Conservation (phyloP, 805 yeast genomes). For the Candida chauliodis region DNA sequence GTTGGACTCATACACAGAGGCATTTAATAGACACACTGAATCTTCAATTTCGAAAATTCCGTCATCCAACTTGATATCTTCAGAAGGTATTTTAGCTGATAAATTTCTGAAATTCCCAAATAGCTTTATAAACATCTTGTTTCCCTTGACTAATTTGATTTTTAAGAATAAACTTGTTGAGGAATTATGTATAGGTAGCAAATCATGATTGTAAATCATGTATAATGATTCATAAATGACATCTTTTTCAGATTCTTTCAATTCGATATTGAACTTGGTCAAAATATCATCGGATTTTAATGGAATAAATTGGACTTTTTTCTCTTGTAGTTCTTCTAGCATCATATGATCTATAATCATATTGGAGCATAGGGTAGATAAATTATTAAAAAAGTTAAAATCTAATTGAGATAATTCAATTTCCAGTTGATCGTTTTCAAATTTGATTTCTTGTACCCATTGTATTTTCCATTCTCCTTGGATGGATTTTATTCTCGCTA, state of each 20-base stretch:
- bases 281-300: slow-evolving; percentile 18
- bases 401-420: slow-evolving; percentile 8
- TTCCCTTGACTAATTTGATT: slow-evolving; percentile 22
- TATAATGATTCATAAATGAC: slow-evolving; percentile 22
- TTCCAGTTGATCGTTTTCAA: slow-evolving; percentile 8
- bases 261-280: slow-evolving; percentile 13
- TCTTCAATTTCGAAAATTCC: slow-evolving; percentile 28
- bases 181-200: slow-evolving; percentile 32
- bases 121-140: slow-evolving; percentile 23
- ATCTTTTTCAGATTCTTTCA: slow-evolving; percentile 2
- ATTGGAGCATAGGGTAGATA: slow-evolving; percentile 44
- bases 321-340: slow-evolving; percentile 44
- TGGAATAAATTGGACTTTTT: slow-evolving; percentile 36
- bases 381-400: slow-evolving; percentile 33
- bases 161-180: slow-evolving; percentile 30
- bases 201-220: slow-evolving; percentile 21
- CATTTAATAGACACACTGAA: slow-evolving; percentile 22
- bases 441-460: slow-evolving; percentile 40
- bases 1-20: slow-evolving; percentile 15
- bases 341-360: slow-evolving; percentile 50
- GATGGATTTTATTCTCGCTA: slow-evolving; percentile 45
- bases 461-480: slow-evolving; percentile 55
- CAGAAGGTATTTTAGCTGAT: slow-evolving; percentile 16
- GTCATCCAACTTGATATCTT: slow-evolving; percentile 18
- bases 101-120: slow-evolving; percentile 26